phyloP scores from a whole-genome alignment of 2,329 filamentous ascomycete genomes.

The Aspergillus fumigatus region DNA sequence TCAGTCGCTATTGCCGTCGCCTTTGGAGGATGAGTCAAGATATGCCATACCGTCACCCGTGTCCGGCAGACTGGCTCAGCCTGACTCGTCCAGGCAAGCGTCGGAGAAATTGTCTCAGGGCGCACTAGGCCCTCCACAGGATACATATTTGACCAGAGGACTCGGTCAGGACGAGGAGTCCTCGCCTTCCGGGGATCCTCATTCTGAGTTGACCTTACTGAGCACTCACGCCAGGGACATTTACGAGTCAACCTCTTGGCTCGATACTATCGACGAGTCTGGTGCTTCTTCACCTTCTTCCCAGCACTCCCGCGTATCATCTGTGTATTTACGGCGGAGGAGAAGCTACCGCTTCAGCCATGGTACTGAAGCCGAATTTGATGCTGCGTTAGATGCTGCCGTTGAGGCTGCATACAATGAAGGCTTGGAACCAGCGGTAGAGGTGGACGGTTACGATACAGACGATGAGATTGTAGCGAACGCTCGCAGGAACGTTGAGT shows the following conservation, averaged over 20 bases:
- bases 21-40: slow-evolving; percentile 26
- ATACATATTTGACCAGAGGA: background rate
- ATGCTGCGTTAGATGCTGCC: slow-evolving; percentile 88
- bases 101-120: slow-evolving; percentile 1
- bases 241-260: slow-evolving; percentile 83
- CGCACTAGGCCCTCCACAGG: background rate
- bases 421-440: slow-evolving; percentile 66
- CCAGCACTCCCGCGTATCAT: slow-evolving; percentile 73
- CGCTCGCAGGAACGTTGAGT: slow-evolving; percentile 63
- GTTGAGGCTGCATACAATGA: slow-evolving; percentile 96
- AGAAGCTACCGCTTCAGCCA: slow-evolving; percentile 65
- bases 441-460: slow-evolving; percentile 25
- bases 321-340: slow-evolving; percentile 62
- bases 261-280: slow-evolving; percentile 92
- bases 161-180: background rate
- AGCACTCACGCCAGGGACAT: slow-evolving; percentile 44
- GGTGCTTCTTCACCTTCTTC: slow-evolving; percentile 75
- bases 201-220: slow-evolving; percentile 15
- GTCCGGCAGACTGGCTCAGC: slow-evolving; percentile 42
- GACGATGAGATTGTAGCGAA: slow-evolving; percentile 40
- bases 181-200: background rate
- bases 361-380: slow-evolving; percentile 82
- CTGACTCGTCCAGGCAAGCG: slow-evolving; percentile 12
- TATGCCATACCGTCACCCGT: slow-evolving; percentile 10
- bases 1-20: slow-evolving; percentile 36